A percentile compares a stretch with the other conserved stretches of the same genome.
These are phyloP conservation scores for Aquilaria malaccensis DNA, from an alignment of 345 rosid species.

Conservation along the genomic window DNA sequence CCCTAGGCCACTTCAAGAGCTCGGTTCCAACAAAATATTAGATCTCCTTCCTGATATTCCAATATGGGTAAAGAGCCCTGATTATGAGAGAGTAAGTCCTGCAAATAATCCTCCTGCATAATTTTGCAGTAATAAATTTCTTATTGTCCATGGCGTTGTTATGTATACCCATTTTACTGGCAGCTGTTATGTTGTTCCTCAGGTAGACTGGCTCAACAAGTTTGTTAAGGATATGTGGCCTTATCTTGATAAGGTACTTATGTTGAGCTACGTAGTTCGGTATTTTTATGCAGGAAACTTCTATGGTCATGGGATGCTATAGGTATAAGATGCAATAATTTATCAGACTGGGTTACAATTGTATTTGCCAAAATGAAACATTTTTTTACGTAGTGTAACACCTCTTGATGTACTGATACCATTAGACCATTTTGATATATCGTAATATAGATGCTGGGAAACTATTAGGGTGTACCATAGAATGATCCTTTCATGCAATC, in stretches of 20 bases:
- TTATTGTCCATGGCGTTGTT: not conserved
- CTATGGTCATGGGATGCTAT: too few species aligned
- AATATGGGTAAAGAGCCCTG: conserved; percentile 72
- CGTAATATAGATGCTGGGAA: too few species aligned
- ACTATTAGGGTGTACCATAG: too few species aligned
- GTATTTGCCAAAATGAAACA: too few species aligned
- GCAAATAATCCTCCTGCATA: not conserved
- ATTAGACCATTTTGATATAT: too few species aligned
- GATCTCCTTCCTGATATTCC: conserved; percentile 67
- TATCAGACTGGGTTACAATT: not conserved
- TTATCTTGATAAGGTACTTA: conserved; percentile 57
- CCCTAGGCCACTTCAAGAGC: conserved; percentile 39
- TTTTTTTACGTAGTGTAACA: too few species aligned
- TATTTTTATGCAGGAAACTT: too few species aligned
- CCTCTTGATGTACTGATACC: too few species aligned
- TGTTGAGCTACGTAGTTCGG: conserved; percentile 5
- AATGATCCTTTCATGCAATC: too few species aligned
- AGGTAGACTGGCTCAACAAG: conserved; percentile 82
- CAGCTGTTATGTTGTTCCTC: conserved; percentile 1
- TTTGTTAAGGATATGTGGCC: conserved; percentile 67
- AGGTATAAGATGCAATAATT: not conserved
- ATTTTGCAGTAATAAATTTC: not conserved
- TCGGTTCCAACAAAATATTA: conserved; percentile 30
- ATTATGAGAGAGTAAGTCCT: conserved; percentile 53
- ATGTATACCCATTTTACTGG: not conserved